Base-by-base conservation (phyloP, 352 stramenopile species). In the Pythium vanterpoolii region DNA sequence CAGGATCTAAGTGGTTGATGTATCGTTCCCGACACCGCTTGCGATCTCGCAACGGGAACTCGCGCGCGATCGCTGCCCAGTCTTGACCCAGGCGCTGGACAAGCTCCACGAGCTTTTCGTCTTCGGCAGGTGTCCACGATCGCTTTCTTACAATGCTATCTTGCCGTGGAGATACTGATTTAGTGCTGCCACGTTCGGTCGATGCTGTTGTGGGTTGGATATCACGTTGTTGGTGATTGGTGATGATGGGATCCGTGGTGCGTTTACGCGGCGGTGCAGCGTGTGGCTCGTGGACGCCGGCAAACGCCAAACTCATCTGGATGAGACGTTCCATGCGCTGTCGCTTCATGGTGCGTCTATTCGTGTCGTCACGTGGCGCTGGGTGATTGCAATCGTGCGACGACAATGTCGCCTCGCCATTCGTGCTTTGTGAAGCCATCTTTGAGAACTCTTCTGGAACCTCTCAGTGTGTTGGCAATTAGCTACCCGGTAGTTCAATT, bases 21-120 rank as follows among this genome's bases (percentile, higher is more conserved):
- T 73, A 93, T n/a, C 84, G 65, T 48, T 93, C 84, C 1, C 84
- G 74, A 44, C 79, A 90, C 6, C 80, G 67, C 61, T 91, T 93
- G 19, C 84, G 78, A 34, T 88, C 72, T 21, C 71, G 69, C 3
- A 42, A 57, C 5, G 73, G 66, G 11, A 91, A 76, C 14, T 78
- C 38, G 34, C 14, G 13, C 0, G 77, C 74, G 13, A 88, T 72
- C n/a, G 42, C 31, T 13, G 71, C 62, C 77, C 77, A 89, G 16
- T 77, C 60, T 0, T 16, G 36, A 1, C 79, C 76, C 27, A 77
- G 28, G 27, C 68, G 40, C 0, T 55, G 34, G n/a, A 92, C 78
- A 18, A 90, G 56, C 6, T 60, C 57, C 0, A 49, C 14, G 16
- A 93, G 66, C 53, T 73, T 71, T 0, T 31, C 52, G 39, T 93